Base-by-base conservation (phyloP, 1,284 basidiomycete species). In the Boletus coffeatus region DNA sequence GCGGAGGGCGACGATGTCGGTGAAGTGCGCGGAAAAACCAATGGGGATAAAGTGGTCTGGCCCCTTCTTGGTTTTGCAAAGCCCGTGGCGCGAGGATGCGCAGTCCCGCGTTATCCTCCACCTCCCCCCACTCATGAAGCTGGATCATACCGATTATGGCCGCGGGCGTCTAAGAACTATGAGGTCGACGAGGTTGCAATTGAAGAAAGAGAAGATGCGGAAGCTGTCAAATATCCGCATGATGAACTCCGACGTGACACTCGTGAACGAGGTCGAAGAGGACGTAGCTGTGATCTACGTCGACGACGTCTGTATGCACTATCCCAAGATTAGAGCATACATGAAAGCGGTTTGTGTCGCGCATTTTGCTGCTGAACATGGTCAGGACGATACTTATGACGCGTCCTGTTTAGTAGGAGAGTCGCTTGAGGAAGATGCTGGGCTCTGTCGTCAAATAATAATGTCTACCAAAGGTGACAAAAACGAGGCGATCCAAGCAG, bases 51-150 rank as follows among this genome's bases (percentile, higher is more conserved):
- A 65, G 43, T 74, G 70, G 5, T 77, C 76, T 10, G 73, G 72
- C 80, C 80, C 4, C 52, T 65, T 1, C 57, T 59, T 10, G 59
- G 68, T 1, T 36, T 64, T 7, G 50, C 48, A 16, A 41, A 21
- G 55, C 25, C 11, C n/a, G 59, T 59, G 34, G 34, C 36, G 21
- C 61, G 39, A 56, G 67, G 57, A 70, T 58, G 7, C 69, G 70
- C 65, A 41, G 36, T 69, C 69, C 52, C 74, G 80, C 14, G 76
- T 83, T 1, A 73, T 80, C 39, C 79, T 75, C 1, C 83, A 81
- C 64, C 69, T 82, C 1, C 82, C 82, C 13, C 81, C 82, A 13
- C 81, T 81, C 14, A 62, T 29, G 56, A 57, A 59, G 7, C 37
- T 4, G 4, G 29, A 66, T 14, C 59, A 50, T 8, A n/a, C 21